Evolutionary conservation across 2,329 filamentous ascomycete genomes (phyloP), one percentile per base, ranked within the genome.

Genomic region (Fusarium haematococcum): DNA sequence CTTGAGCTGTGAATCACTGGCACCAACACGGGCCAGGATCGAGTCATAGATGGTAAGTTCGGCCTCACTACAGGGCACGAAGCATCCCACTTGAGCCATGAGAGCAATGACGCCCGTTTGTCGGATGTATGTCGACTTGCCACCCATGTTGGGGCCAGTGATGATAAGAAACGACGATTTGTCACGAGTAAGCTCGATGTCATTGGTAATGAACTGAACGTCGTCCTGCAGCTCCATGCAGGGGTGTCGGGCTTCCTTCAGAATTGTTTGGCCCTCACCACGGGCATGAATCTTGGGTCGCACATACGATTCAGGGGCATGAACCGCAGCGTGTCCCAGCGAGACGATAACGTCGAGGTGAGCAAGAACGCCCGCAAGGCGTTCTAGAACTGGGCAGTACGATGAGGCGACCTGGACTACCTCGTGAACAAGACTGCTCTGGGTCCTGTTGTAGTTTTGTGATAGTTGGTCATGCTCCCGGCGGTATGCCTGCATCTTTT

Each of bases 171-270:
- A 98, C 4, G 96, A 95, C 0, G 95, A 97, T 57, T 90, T 88
- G 67, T 92, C 92, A 10, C 95, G 92, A 6, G 90, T 88, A 41
- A 99, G 90, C 63, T 92, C 91, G 25, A 98, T 94, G 77, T 99
- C 96, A 82, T 99, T 99, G 66, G 96, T 98, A 83, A 99, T 99
- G 85, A 99, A 99, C 72, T 96, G 95, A 48, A 99, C 92, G 79
- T 99, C 97, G 79, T 99, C 97, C 84, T 99, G 97, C 90, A 98
- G 95, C 82, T 99, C 97, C 91, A 99, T 94, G 81, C 97, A 99
- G 0, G 97, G 97, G 80, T 99, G 97, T 13, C 97, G 93, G 3
- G 97, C 95, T 84, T 98, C 97, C 74, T 92, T 94, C n/a, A 99
- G 89, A 25, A 97, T 86, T 0, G 97, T 99, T 78, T 95, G 93